phyloP scores from a whole-genome alignment of 805 yeast species.

The Wickerhamiella siamensis region DNA sequence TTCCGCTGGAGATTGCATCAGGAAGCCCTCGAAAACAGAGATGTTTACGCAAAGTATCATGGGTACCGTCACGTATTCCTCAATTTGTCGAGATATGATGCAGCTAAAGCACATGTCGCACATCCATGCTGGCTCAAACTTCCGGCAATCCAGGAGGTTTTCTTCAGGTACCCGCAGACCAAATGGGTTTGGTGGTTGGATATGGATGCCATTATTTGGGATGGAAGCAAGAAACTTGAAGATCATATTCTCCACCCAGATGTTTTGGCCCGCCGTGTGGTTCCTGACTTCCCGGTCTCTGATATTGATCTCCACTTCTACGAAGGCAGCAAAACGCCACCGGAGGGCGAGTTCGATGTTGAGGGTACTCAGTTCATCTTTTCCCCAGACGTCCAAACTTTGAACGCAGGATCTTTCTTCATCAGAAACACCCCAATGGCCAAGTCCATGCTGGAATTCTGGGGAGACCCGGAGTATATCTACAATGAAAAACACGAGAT shows the following conservation, averaged over 20 bases:
- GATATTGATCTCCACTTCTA: conserved; percentile 9
- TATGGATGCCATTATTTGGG: conserved; percentile 25
- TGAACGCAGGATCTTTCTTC: conserved; percentile 25
- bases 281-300: conserved; percentile 16
- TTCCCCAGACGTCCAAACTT: conserved; percentile 19
- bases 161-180: conserved; percentile 22
- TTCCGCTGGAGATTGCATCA: neutral
- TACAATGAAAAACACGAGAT: conserved; percentile 4
- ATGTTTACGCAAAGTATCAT: conserved; percentile 22
- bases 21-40: conserved; percentile 18
- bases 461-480: conserved; percentile 18
- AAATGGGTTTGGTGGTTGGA: conserved; percentile 31
- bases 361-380: conserved; percentile 18
- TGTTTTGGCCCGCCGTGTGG: conserved; percentile 17
- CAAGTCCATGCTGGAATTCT: conserved; percentile 19
- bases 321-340: conserved; percentile 2
- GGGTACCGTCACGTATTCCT: conserved; percentile 22
- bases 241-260: conserved; percentile 20
- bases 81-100: conserved; percentile 17
- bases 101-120: conserved; percentile 3
- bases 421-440: conserved; percentile 16
- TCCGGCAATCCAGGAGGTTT: conserved; percentile 24
- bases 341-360: conserved; percentile 11
- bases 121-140: conserved; percentile 24
- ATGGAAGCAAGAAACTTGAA: conserved; percentile 19